These are phyloP conservation scores for Ophiostoma angusticollis DNA, from an alignment of 2,329 filamentous ascomycete species.

Conservation along the genomic window DNA sequence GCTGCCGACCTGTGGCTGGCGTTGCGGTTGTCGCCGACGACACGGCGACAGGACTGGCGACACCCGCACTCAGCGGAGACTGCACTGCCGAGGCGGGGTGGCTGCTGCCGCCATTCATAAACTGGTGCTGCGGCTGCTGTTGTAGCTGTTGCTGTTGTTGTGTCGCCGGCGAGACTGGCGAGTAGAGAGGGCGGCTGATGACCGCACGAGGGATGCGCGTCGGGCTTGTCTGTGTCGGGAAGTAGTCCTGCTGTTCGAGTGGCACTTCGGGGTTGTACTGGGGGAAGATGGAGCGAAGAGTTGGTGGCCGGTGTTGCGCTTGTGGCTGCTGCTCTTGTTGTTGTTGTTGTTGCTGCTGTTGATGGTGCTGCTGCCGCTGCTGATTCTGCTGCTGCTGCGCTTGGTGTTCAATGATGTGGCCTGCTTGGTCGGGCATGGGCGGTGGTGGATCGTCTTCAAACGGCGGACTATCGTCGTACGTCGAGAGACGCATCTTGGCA, in stretches of 20 bases:
- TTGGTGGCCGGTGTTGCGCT: slow-evolving; percentile 20
- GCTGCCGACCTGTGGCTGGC: neutral
- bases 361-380: slow-evolving; percentile 2
- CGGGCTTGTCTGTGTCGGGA: slow-evolving; percentile 51
- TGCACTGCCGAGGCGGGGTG: neutral
- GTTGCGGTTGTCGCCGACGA: slow-evolving; percentile 4
- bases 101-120: neutral
- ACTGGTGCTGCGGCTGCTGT: slow-evolving; percentile 10
- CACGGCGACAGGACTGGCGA: neutral
- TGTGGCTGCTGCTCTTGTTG: slow-evolving; percentile 9
- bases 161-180: slow-evolving; percentile 22
- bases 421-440: slow-evolving; percentile 7
- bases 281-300: slow-evolving; percentile 63
- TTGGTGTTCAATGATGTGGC: slow-evolving; percentile 3
- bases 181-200: slow-evolving; percentile 54
- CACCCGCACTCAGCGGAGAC: neutral
- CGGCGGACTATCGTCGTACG: slow-evolving; percentile 15
- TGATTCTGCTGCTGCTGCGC: slow-evolving; percentile 5
- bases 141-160: slow-evolving; percentile 1
- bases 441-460: slow-evolving; percentile 10
- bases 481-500: slow-evolving; percentile 36
- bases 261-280: slow-evolving; percentile 56
- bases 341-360: neutral
- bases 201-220: slow-evolving; percentile 49
- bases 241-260: slow-evolving; percentile 57